Conservation (phyloP, 1,284 basidiomycete genomes). For the Malassezia sp. region DNA sequence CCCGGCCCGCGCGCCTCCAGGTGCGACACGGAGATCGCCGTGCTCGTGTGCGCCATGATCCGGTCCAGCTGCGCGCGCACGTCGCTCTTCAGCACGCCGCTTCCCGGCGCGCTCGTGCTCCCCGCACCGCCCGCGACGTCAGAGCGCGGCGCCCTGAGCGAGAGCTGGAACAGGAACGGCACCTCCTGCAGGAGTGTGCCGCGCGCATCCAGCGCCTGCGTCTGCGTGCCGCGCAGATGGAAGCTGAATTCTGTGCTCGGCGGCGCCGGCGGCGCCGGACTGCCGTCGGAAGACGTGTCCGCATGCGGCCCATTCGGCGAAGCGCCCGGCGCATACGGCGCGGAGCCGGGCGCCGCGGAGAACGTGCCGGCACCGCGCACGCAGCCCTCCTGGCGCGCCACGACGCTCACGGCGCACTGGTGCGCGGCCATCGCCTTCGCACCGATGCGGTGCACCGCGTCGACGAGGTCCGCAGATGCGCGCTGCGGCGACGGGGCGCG, state of each 20-base stretch:
- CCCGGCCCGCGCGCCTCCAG: constrained; percentile 30
- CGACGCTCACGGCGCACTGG: constrained; percentile 34
- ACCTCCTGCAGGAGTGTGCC: constrained; percentile 79
- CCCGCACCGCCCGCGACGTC: constrained; percentile 58
- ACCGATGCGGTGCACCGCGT: constrained; percentile 14
- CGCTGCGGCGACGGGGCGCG: background rate
- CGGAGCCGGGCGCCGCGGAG: constrained; percentile 17
- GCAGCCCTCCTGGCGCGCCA: constrained; percentile 16
- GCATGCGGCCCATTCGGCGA: too few relatives aligned
- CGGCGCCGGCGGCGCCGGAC: too few relatives aligned
- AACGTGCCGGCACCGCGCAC: constrained; percentile 22
- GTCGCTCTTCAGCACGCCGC: constrained; percentile 66
- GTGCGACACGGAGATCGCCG: constrained; percentile 67
- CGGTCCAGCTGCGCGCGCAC: constrained; percentile 79
- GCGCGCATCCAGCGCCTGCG: constrained; percentile 80
- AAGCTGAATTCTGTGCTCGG: constrained; percentile 53
- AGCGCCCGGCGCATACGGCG: constrained; percentile 5
- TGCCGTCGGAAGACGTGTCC: too few relatives aligned
- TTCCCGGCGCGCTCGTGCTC: constrained; percentile 16
- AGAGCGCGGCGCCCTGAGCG: constrained; percentile 77
- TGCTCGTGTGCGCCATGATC: constrained; percentile 73
- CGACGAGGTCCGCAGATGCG: background rate
- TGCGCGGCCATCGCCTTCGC: constrained; percentile 34
- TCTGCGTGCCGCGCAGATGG: constrained; percentile 76
- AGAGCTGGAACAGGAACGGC: constrained; percentile 69